Evolutionary conservation across 768 basidiomycete species (phyloP).

Genomic region (Boletus huronensis): DNA sequence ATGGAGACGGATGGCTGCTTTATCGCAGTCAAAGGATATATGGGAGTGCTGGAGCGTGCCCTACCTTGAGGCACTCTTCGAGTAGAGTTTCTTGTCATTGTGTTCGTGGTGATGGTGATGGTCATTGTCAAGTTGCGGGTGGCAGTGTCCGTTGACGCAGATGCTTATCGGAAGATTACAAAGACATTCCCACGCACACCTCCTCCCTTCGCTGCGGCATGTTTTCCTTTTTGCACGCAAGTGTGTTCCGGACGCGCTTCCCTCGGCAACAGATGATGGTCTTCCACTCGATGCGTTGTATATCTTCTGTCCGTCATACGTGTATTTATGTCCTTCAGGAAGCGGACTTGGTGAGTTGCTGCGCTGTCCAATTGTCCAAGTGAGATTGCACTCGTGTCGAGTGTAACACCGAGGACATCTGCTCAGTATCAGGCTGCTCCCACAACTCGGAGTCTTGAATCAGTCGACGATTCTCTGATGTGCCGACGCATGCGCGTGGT

Average conservation of each 20-base stretch:
- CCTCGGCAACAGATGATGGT: neutral
- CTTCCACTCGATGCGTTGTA: neutral
- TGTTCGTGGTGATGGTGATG: slow-evolving; percentile 1
- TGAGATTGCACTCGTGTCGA: neutral
- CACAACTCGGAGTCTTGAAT: neutral
- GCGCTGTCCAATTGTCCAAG: neutral
- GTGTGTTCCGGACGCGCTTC: neutral
- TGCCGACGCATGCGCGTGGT: neutral
- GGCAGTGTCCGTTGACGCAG: neutral
- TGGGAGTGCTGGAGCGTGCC: slow-evolving; percentile 24
- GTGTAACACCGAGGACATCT: neutral
- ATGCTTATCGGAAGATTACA: neutral
- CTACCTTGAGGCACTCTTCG: slow-evolving; percentile 26
- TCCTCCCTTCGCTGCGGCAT: no score
- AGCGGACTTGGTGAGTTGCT: neutral
- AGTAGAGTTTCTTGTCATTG: slow-evolving; percentile 22
- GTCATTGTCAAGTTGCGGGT: neutral
- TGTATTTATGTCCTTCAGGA: neutral
- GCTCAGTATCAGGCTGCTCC: neutral
- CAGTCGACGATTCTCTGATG: neutral
- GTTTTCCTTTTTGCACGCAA: neutral
- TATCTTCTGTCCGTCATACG: neutral
- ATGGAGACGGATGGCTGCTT: slow-evolving; percentile 22
- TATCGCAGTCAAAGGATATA: slow-evolving; percentile 20
- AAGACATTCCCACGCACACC: no score